A percentile compares a stretch with the other conserved stretches of the same genome.
These are phyloP conservation scores for Saccharum officinarum DNA, from an alignment of 176 grass and related monocot genomes.

Conservation along the genomic window DNA sequence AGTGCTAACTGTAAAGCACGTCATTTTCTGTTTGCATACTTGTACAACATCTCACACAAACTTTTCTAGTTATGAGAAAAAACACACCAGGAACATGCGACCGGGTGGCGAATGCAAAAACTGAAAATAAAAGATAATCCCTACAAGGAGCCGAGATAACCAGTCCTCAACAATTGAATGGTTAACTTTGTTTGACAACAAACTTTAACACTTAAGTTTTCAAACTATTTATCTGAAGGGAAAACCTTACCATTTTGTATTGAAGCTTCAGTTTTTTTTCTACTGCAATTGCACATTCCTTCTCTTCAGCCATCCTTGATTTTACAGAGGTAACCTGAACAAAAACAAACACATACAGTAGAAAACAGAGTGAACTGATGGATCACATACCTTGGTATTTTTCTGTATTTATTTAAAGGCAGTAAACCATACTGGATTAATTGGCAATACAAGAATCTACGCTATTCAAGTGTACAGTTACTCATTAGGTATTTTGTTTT, in stretches of 20 bases:
- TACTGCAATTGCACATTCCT: slow-evolving; percentile 34
- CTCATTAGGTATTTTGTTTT: background rate
- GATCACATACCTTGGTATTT: background rate
- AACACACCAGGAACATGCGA: background rate
- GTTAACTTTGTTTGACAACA: background rate
- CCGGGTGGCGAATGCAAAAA: background rate
- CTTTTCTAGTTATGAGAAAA: background rate
- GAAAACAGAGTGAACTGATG: background rate
- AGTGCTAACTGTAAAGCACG: background rate
- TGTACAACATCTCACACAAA: background rate
- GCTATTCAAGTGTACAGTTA: background rate
- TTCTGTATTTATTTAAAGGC: background rate
- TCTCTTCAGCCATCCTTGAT: slow-evolving; percentile 41
- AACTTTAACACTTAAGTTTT: background rate
- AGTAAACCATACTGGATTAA: background rate
- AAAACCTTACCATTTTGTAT: slow-evolving; percentile 52
- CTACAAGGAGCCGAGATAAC: background rate
- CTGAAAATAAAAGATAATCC: background rate
- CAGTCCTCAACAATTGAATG: background rate
- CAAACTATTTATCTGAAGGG: background rate
- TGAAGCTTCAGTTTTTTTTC: slow-evolving; percentile 53
- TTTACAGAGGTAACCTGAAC: slow-evolving; percentile 40
- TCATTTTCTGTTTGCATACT: slow-evolving; percentile 12
- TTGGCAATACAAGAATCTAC: background rate
- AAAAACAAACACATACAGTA: slow-evolving; percentile 14